phyloP scores from a whole-genome alignment of 164 flowering plant genomes.

The Echeveria elegans region DNA sequence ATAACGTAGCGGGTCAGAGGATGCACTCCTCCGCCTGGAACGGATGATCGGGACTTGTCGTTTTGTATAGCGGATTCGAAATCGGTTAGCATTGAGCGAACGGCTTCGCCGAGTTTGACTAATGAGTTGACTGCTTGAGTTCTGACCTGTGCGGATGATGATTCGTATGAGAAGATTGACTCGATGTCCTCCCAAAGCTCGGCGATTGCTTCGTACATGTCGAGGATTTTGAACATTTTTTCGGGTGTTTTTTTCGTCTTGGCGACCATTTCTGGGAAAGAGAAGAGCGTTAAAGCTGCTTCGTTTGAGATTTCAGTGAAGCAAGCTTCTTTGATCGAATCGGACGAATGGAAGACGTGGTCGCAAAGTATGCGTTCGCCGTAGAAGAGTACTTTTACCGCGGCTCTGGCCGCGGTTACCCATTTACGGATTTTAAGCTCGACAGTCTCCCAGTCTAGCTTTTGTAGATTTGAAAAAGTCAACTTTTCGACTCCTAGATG shows the following conservation, averaged over 20 bases:
- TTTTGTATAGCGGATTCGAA: constrained; percentile 56
- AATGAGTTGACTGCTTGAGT: constrained; percentile 37
- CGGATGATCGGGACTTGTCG: constrained; percentile 29
- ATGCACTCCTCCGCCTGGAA: constrained; percentile 50
- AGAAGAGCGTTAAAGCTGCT: constrained; percentile 30
- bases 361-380: constrained; percentile 67
- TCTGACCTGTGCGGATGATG: constrained; percentile 30
- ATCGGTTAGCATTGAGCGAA: constrained; percentile 30
- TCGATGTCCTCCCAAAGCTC: constrained; percentile 51
- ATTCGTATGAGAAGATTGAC: constrained; percentile 41
- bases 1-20: constrained; percentile 60
- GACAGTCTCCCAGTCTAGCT: constrained; percentile 52
- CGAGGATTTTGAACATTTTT: constrained; percentile 48
- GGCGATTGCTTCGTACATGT: constrained; percentile 46
- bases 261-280: constrained; percentile 42
- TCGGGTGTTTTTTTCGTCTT: constrained; percentile 49
- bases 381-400: constrained; percentile 44
- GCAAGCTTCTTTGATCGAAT: constrained; percentile 34
- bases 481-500: constrained; percentile 37
- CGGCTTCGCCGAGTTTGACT: constrained; percentile 41
- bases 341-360: constrained; percentile 46
- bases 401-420: constrained; percentile 38
- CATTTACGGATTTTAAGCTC: constrained; percentile 47
- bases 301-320: constrained; percentile 40
- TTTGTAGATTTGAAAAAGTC: constrained; percentile 27